These are phyloP conservation scores for Phytophthora litchii DNA, from an alignment of 352 stramenopile species.

Conservation along the genomic window DNA sequence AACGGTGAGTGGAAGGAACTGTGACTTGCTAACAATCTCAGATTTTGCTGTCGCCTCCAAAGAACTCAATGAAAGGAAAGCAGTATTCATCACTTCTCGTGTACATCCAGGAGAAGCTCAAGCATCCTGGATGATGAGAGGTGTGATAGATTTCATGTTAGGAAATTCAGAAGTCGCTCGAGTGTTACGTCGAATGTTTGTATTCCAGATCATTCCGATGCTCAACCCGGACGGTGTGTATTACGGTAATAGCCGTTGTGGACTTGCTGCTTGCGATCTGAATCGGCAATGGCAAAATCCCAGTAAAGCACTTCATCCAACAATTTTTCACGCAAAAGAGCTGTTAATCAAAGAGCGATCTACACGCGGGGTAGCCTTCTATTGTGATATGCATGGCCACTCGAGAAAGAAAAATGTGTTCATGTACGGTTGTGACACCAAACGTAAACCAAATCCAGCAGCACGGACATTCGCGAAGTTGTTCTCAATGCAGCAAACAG, in stretches of 20 bases:
- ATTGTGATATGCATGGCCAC: constrained; percentile 93
- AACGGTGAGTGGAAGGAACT: constrained; percentile 61
- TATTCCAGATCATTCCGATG: constrained; percentile 94
- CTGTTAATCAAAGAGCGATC: constrained; percentile 66
- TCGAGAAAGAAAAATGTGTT: constrained; percentile 95
- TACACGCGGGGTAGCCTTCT: constrained; percentile 77
- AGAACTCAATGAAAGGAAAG: constrained; percentile 45
- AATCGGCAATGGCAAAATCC: constrained; percentile 91
- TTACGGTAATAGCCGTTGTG: constrained; percentile 92
- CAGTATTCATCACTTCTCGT: constrained; percentile 84
- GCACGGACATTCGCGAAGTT: constrained; percentile 77
- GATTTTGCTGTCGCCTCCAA: constrained; percentile 40
- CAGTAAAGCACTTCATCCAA: constrained; percentile 76
- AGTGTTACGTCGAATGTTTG: constrained; percentile 83
- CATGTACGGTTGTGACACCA: constrained; percentile 94
- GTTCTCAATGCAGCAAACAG: constrained; percentile 67
- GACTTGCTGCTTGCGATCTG: constrained; percentile 80
- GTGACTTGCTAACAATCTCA: constrained; percentile 81
- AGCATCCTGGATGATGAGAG: constrained; percentile 94
- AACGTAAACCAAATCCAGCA: constrained; percentile 77
- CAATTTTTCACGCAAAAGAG: constrained; percentile 87
- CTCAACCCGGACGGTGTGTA: constrained; percentile 95
- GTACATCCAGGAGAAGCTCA: constrained; percentile 93
- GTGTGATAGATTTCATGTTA: constrained; percentile 90
- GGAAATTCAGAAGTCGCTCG: constrained; percentile 60